Conservation (phyloP, 768 basidiomycete genomes). For the Lepiota brunneoincarnata region DNA sequence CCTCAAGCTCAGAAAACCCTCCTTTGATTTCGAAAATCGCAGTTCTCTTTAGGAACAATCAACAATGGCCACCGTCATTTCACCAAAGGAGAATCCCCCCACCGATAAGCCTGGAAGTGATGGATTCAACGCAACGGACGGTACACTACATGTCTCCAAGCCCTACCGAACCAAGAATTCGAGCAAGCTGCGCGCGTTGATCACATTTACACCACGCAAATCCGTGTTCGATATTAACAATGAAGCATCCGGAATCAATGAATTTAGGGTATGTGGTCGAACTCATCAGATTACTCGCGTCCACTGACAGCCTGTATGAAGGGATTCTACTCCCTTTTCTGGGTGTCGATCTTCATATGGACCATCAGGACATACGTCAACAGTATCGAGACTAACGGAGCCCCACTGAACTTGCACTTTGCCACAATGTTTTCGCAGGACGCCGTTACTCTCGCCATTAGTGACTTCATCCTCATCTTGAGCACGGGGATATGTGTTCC, state of each 20-base stretch:
- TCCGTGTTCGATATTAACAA: conserved; percentile 86
- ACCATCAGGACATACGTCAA: conserved; percentile 74
- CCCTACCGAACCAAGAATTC: conserved; percentile 71
- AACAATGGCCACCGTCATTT: conserved; percentile 12
- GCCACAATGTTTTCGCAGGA: conserved; percentile 87
- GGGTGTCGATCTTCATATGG: conserved; percentile 85
- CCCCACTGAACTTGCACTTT: conserved; percentile 75
- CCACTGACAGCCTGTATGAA: conserved; percentile 24
- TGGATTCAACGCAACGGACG: conserved; percentile 52
- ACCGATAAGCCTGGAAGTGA: conserved; percentile 29
- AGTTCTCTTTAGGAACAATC: background rate
- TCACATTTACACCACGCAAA: conserved; percentile 85
- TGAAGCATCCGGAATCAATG: conserved; percentile 68
- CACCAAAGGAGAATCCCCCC: conserved; percentile 16
- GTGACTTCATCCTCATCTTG: conserved; percentile 78
- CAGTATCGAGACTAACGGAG: conserved; percentile 75
- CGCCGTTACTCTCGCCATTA: conserved; percentile 76
- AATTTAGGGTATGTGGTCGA: conserved; percentile 65
- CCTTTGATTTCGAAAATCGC: background rate
- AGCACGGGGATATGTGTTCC: conserved; percentile 78
- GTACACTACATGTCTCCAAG: conserved; percentile 72
- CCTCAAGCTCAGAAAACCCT: no score
- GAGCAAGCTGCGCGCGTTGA: conserved; percentile 76
- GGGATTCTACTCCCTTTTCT: conserved; percentile 97
- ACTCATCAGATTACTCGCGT: background rate